Conservation (phyloP, 108 stramenopile species). For the Skeletonema costatum region DNA sequence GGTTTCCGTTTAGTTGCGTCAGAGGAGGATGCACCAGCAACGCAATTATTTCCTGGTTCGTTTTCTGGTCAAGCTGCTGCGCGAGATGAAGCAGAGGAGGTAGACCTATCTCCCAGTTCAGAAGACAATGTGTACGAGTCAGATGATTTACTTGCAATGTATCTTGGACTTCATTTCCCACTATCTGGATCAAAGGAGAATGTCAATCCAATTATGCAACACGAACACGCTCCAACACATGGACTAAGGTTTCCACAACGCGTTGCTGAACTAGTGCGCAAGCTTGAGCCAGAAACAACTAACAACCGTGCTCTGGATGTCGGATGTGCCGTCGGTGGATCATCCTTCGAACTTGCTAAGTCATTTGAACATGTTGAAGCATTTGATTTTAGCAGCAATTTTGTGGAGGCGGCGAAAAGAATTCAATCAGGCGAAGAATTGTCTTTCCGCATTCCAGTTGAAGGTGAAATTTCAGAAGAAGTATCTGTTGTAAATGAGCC, state of each 20-base stretch:
- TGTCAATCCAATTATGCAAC: conserved; percentile 62
- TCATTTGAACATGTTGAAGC: conserved; percentile 89
- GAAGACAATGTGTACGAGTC: conserved; percentile 78
- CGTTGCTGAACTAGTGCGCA: conserved; percentile 55
- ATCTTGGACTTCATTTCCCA: conserved; percentile 83
- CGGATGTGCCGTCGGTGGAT: conserved; percentile 93
- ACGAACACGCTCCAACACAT: conserved; percentile 61
- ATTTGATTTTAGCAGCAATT: conserved; percentile 85
- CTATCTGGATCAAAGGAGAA: conserved; percentile 56
- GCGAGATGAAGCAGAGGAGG: conserved; percentile 29
- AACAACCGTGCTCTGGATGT: conserved; percentile 80
- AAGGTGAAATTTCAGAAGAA: conserved; percentile 75
- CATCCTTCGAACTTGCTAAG: conserved; percentile 86
- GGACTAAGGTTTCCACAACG: conserved; percentile 77
- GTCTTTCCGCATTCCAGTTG: conserved; percentile 76
- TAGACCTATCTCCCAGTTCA: background rate
- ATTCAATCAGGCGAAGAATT: conserved; percentile 63
- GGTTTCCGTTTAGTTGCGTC: conserved; percentile 91
- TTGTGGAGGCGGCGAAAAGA: conserved; percentile 84
- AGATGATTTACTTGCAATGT: conserved; percentile 69
- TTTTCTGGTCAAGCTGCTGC: conserved; percentile 75
- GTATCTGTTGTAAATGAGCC: conserved; percentile 64
- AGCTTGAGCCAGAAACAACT: conserved; percentile 54
- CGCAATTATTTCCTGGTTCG: conserved; percentile 72
- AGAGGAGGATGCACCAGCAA: conserved; percentile 74